These are phyloP conservation scores for Thalassiosira exigua DNA, from an alignment of 352 stramenopile genomes.

Conservation along the genomic window DNA sequence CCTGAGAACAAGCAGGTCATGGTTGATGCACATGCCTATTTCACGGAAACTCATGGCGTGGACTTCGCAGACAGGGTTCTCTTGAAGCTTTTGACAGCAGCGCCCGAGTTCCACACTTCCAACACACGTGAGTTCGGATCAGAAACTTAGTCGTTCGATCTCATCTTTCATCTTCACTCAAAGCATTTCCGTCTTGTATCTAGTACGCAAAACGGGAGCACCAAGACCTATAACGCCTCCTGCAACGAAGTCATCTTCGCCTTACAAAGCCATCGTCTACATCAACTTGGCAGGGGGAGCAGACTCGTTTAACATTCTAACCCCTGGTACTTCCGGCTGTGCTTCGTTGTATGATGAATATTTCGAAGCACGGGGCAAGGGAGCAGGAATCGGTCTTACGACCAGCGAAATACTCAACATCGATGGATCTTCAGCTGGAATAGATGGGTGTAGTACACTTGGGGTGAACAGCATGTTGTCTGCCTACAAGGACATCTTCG, in stretches of 20 bases:
- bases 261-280: slow-evolving; percentile 76
- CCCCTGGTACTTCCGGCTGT: slow-evolving; percentile 47
- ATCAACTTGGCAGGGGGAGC: slow-evolving; percentile 65
- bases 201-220: slow-evolving; percentile 42
- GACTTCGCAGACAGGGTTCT: slow-evolving; percentile 53
- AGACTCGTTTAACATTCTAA: slow-evolving; percentile 76
- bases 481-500: slow-evolving; percentile 60
- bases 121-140: slow-evolving; percentile 45
- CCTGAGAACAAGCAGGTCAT: slow-evolving; percentile 58
- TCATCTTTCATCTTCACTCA: slow-evolving; percentile 5
- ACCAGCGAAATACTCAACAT: slow-evolving; percentile 58
- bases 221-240: slow-evolving; percentile 28
- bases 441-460: slow-evolving; percentile 55
- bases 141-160: neutral
- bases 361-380: slow-evolving; percentile 31
- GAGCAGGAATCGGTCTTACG: slow-evolving; percentile 47
- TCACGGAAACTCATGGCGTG: slow-evolving; percentile 30
- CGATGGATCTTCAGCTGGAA: slow-evolving; percentile 46
- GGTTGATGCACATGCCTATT: slow-evolving; percentile 47
- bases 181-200: slow-evolving; percentile 7
- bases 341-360: slow-evolving; percentile 51
- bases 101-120: slow-evolving; percentile 75
- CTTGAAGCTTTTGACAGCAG: slow-evolving; percentile 58
- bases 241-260: slow-evolving; percentile 28
- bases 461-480: slow-evolving; percentile 61